Conservation (phyloP, 305 asterid genomes). For the Fraxinus sp. region DNA sequence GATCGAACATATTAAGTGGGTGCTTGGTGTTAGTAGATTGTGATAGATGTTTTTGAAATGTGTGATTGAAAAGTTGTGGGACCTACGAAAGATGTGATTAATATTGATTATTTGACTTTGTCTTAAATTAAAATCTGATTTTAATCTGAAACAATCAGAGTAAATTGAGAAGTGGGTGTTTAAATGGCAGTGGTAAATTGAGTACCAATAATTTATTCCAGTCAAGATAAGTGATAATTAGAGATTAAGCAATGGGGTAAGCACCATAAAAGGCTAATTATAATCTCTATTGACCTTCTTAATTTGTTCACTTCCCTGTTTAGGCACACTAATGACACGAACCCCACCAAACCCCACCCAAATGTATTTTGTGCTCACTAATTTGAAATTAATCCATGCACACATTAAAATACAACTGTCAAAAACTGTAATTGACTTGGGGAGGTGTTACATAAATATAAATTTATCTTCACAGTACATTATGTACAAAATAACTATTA, state of each 20-base stretch:
- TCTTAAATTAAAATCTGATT: too few species aligned
- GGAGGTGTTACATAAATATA: not conserved
- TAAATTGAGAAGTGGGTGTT: not conserved
- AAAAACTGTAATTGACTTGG: not conserved
- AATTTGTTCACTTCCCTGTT: slow-evolving; percentile 7
- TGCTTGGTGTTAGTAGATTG: too few species aligned
- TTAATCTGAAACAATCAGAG: too few species aligned
- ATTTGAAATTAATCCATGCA: not conserved
- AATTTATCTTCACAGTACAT: not conserved
- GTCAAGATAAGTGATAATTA: slow-evolving; percentile 33
- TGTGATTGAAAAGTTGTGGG: too few species aligned
- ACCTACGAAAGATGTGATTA: too few species aligned
- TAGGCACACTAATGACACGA: not conserved
- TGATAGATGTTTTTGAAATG: too few species aligned
- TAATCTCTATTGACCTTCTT: slow-evolving; percentile 23
- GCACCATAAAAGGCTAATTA: slow-evolving; percentile 17
- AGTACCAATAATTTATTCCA: slow-evolving; percentile 15
- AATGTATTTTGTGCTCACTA: not conserved
- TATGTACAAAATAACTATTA: not conserved
- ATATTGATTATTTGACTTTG: too few species aligned
- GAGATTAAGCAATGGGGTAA: slow-evolving; percentile 18
- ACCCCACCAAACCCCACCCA: not conserved
- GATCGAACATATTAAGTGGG: not conserved
- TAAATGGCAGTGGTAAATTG: not conserved
- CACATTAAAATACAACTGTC: not conserved